A percentile compares a stretch with the other conserved stretches of the same genome.
These are phyloP conservation scores for Diplodia scrobiculata DNA, from an alignment of 2,329 filamentous ascomycete genomes.

Conservation along the genomic window DNA sequence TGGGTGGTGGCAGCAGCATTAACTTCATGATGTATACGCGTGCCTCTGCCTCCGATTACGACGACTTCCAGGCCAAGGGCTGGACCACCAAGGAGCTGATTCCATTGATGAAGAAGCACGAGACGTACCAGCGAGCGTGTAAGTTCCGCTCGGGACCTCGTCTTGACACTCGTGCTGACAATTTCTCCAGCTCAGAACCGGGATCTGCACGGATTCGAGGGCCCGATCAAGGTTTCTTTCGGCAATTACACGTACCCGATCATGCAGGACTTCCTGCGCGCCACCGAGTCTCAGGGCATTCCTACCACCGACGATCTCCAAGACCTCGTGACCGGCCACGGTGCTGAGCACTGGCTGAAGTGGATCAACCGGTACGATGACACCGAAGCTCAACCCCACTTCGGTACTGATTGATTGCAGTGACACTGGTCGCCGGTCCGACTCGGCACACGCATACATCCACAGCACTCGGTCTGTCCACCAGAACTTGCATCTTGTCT, in stretches of 20 bases:
- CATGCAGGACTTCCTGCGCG: conserved; percentile 77
- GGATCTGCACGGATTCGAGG: conserved; percentile 74
- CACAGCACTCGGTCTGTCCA: conserved; percentile 72
- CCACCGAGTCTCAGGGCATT: conserved; percentile 72
- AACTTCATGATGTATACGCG: conserved; percentile 82
- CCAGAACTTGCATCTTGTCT: conserved; percentile 70
- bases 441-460: conserved; percentile 76
- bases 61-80: conserved; percentile 78
- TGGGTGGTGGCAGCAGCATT: conserved; percentile 73
- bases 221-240: conserved; percentile 80
- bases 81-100: conserved; percentile 75
- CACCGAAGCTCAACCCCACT: neutral
- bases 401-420: conserved; percentile 27
- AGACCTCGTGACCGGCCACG: conserved; percentile 66
- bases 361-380: conserved; percentile 69
- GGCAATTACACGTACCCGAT: conserved; percentile 78
- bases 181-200: conserved; percentile 52
- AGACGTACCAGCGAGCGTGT: conserved; percentile 69
- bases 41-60: conserved; percentile 71
- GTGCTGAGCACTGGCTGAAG: conserved; percentile 81
- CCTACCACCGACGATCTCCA: conserved; percentile 75
- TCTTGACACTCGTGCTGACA: conserved; percentile 29
- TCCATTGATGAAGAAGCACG: conserved; percentile 77
- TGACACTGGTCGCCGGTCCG: conserved; percentile 69
- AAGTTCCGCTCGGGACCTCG: conserved; percentile 39